A percentile compares a stretch with the other conserved stretches of the same genome.
phyloP scores from a whole-genome alignment of 2,329 filamentous ascomycete species.

The Ilyonectria robusta region DNA sequence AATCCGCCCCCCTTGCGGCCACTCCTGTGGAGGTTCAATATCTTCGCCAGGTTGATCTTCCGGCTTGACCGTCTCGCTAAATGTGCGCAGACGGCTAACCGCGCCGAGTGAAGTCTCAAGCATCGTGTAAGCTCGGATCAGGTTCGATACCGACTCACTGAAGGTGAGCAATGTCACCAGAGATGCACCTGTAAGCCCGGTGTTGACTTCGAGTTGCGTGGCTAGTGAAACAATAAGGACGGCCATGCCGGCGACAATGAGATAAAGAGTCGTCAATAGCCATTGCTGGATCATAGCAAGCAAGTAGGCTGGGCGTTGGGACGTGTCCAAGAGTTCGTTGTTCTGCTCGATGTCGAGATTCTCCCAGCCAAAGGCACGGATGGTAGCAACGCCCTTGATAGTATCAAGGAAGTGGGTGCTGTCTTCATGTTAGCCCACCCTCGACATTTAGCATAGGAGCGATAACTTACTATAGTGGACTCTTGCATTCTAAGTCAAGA shows the following conservation, averaged over 20 bases:
- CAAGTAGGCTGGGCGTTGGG: slow-evolving; percentile 60
- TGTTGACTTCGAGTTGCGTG: slow-evolving; percentile 55
- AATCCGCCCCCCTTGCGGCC: slow-evolving; percentile 52
- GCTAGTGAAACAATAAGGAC: slow-evolving; percentile 61
- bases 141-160: slow-evolving; percentile 47
- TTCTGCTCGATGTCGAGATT: slow-evolving; percentile 51
- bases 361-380: slow-evolving; percentile 70
- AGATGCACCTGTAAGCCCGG: slow-evolving; percentile 55
- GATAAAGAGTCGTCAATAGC: slow-evolving; percentile 65
- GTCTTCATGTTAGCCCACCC: background rate
- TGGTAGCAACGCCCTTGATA: slow-evolving; percentile 67
- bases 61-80: slow-evolving; percentile 43
- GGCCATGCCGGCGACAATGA: slow-evolving; percentile 64
- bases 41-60: slow-evolving; percentile 42
- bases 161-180: slow-evolving; percentile 58
- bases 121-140: slow-evolving; percentile 41
- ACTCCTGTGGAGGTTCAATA: slow-evolving; percentile 40
- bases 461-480: slow-evolving; percentile 55
- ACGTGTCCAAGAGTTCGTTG: slow-evolving; percentile 61
- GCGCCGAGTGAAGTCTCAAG: slow-evolving; percentile 44
- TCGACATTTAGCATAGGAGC: accelerated
- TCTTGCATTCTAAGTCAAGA: slow-evolving; percentile 73
- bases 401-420: slow-evolving; percentile 69
- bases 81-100: slow-evolving; percentile 41
- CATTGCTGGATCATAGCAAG: slow-evolving; percentile 65